Base-by-base conservation (phyloP, 805 yeast genomes). In the Jamesozyma piceae region DNA sequence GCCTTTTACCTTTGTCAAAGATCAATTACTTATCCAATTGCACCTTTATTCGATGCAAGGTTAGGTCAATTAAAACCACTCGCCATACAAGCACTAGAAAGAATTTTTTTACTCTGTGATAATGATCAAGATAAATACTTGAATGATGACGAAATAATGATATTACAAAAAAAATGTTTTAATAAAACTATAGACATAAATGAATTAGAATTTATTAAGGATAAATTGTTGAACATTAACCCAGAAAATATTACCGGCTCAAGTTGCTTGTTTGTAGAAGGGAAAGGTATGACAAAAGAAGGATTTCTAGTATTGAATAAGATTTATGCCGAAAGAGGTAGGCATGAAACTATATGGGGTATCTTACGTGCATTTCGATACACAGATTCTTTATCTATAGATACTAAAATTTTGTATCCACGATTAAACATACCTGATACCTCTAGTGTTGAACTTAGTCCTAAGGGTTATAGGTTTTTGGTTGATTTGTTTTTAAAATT, bases 321-420 rank as follows among this genome's bases (percentile, higher is more conserved):
- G 55, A 63, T 85, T 21, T 92, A 83, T 59, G 95, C 94, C 1
- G 95, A 87, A 51, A 76, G 77, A 30, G 99, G 98, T 0, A 69
- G 97, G 27, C 97, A 92, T 60, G 99, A 92, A 58, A 92, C 97
- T 0, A 82, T 87, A 0, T 92, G 99, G 99, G 95, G 95, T 0
- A 86, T 92, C 18, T 60, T 92, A 21, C 63, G 99, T 41, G 74
- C 88, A 0, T 92, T 85, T 60, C 84, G 86, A 55, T 92, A 92
- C 55, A 90, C 97, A 0, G 92, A 92, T 55, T 88, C 97, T 0
- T 67, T 92, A 4, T 86, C 96, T 0, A 69, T 92, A 24, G 80
- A 79, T 49, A 95, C 87, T 48, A 75, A 77, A 44, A 78, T 87
- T 38, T 62, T 92, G n/a, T 77, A 73, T 49, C 98, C 98, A 0